These are phyloP conservation scores for Kwoniella heveanensis DNA, from an alignment of 768 basidiomycete genomes.

Conservation along the genomic window DNA sequence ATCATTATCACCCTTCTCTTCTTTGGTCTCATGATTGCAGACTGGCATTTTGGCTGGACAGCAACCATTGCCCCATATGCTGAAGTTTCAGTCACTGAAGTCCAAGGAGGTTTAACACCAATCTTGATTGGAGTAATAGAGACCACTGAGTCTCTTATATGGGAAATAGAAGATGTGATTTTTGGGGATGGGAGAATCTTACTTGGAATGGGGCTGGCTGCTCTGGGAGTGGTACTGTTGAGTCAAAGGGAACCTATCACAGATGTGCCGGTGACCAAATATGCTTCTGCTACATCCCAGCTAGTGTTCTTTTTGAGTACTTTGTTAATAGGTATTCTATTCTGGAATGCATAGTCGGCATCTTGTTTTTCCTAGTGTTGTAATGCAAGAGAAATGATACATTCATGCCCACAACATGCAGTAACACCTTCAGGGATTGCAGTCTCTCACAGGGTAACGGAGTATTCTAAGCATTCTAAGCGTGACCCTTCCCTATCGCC, in stretches of 20 bases:
- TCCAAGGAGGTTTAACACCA: constrained; percentile 16
- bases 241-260: constrained; percentile 15
- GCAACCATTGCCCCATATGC: constrained; percentile 10
- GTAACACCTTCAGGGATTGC: too few relatives aligned
- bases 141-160: constrained; percentile 25
- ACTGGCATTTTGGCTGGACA: constrained; percentile 31
- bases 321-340: constrained; percentile 20
- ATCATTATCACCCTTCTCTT: constrained; percentile 20
- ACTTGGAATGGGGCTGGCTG: constrained; percentile 30
- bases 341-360: constrained; percentile 28
- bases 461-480: too few relatives aligned
- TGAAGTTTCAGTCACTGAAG: constrained; percentile 7
- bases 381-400: too few relatives aligned
- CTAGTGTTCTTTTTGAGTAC: constrained; percentile 17
- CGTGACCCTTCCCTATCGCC: too few relatives aligned
- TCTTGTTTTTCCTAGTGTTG: constrained; percentile 2
- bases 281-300: constrained; percentile 16
- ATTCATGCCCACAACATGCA: too few relatives aligned
- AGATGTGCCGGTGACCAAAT: constrained; percentile 19
- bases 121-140: constrained; percentile 25
- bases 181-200: constrained; percentile 36
- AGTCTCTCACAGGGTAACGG: too few relatives aligned
- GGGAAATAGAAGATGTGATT: constrained; percentile 41
- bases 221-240: constrained; percentile 20
- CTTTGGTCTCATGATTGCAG: constrained; percentile 16